Base-by-base conservation (phyloP, 2,329 filamentous ascomycete species). In the Pseudogymnoascus pannorum region DNA sequence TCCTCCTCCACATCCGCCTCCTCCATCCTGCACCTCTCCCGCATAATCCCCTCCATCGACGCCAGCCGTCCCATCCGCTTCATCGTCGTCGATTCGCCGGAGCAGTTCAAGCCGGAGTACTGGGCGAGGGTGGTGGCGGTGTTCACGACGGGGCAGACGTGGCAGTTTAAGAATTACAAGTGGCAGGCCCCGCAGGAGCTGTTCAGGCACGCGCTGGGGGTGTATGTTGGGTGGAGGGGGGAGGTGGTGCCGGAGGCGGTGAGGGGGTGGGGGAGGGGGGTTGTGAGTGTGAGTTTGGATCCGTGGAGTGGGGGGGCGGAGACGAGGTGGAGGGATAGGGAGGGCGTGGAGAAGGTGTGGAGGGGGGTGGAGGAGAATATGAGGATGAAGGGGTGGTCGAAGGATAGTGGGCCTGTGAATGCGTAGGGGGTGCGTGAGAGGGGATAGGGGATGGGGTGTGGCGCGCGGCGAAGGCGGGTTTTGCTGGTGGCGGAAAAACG, bases 111-210 rank as follows among this genome's bases (percentile, higher is more conserved):
- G 74, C 94, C 94, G 0, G 92, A 97, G 72, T 97, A 97, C 79
- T 99, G 94, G 94, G 87, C 87, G 70, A 87, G 92, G 59, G 89
- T 99, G 5, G 94, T 97, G 1, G 94, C 90, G 11, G 92, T 99
- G 62, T 97, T 99, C 77, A 99, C 94, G 0, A 99, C 94, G 0
- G 94, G 94, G 33, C 94, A 99, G 77, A 87, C 88, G 8, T 99
- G 94, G 94, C 94, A 99, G 76, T 99, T 99, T 78, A 96, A 97
- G 77, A 89, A 86, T 67, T 99, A 99, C 82, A 96, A 96, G 75
- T 99, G 94, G 91, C 87, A 87, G 67, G 87, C 88, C 61, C 90
- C 94, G 0, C 82, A 86, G 12, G 94, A 97, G 71, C 80, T 99
- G 58, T 99, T 99, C 78, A 85, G 86, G 67, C 90, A 97, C 71